Conservation (phyloP, 495 filamentous ascomycete genomes). For the Xylaria sp. region DNA sequence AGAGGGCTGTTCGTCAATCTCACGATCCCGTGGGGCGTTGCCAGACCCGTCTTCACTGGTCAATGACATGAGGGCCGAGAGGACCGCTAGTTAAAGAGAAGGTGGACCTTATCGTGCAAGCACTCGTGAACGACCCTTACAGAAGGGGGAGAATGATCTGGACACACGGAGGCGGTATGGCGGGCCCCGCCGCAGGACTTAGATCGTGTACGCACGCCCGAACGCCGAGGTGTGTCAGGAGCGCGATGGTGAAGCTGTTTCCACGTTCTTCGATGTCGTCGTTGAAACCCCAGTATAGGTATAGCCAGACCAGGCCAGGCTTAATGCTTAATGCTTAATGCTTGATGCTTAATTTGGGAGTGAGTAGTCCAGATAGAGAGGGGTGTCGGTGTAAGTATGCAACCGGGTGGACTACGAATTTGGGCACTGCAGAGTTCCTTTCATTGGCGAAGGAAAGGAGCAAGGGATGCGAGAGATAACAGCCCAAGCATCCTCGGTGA, state of each 20-base stretch:
- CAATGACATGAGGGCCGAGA: slow-evolving; percentile 1
- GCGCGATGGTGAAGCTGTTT: not conserved
- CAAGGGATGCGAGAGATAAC: slow-evolving; percentile 11
- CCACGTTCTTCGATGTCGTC: not conserved
- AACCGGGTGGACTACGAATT: not conserved
- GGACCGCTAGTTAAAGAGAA: not conserved
- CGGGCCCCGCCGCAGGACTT: not conserved
- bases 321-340: slow-evolving; percentile 1
- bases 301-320: not conserved
- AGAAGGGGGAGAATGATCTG: not conserved
- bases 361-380: not conserved
- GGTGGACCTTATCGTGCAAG: not conserved
- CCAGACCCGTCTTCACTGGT: not conserved
- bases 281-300: slow-evolving; percentile 12
- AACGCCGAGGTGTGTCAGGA: not conserved
- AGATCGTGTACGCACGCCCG: not conserved
- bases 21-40: not conserved
- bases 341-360: not conserved
- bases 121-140: not conserved
- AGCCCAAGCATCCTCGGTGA: not conserved
- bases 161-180: slow-evolving; percentile 1
- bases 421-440: not conserved
- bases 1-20: slow-evolving; percentile 6
- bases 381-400: not conserved
- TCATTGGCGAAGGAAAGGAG: not conserved